Base-by-base conservation (phyloP, 1,139 yeast species). In the Candida tropicalis region DNA sequence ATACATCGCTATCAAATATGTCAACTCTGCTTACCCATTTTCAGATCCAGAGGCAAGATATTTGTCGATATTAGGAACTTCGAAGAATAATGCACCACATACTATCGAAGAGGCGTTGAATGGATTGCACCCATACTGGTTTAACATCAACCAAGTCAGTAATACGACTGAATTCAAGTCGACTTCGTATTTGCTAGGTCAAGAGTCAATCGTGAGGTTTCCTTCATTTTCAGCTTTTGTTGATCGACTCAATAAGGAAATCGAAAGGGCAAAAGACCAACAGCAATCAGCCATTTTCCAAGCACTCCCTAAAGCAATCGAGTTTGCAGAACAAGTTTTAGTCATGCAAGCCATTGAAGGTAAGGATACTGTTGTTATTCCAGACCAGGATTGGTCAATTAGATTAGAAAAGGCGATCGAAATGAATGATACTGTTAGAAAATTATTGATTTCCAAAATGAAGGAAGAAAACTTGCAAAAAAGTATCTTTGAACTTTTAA, bases 61-160 rank as follows among this genome's bases (percentile, higher is more conserved):
- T 42, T 65, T 88, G 32, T 84, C 93, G 56, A 60, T 90, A 15
- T 61, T 85, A 40, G 97, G 90, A 7, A 64, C 88, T 9, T 65
- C 79, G 13, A 56, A 70, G 22, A 63, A 62, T 3, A 86, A 85
- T 52, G 71, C 87, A 41, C 73, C 88, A 1, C 96, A 89, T 51
- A 79, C 84, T 0, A 68, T 83, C 11, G 96, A 90, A 55, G 97
- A 90, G 60, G 85, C 97, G 0, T 63, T 63, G n/a, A 80, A 80
- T 47, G 98, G 98, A 0, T 68, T 93, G 23, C 83, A 88, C 57
- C 97, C 97, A 0, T 79, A 87, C 56, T 78, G 84, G 81, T 82
- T 78, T 56, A 69, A 66, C 40, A 61, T 72, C 7, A 57, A 71
- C 37, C 77, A 72, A 52, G 68, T 81, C 0, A 62, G 77, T 4